Percentiles rank a stretch among this genome's conserved stretches.
Evolutionary conservation across 2,329 filamentous ascomycete genomes (phyloP).

Genomic region (Neofusicoccum sp.): DNA sequence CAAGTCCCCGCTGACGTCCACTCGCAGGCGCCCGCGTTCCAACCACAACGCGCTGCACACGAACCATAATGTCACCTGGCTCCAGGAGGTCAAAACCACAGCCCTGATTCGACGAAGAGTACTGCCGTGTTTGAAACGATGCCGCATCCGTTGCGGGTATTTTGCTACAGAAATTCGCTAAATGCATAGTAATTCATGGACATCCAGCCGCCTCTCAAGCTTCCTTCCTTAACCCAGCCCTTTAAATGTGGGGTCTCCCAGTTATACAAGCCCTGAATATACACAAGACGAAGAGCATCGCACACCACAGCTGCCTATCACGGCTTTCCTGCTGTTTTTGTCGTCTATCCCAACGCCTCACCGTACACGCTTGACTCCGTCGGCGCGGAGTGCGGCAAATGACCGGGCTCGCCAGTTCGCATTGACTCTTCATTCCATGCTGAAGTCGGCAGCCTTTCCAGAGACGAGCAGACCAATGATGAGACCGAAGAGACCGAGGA

Average conservation of each 20-base stretch:
- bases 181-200: conserved; percentile 2
- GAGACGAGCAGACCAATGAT: conserved; percentile 91
- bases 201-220: not conserved
- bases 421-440: conserved; percentile 25
- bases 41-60: too few relatives aligned
- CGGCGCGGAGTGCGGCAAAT: not conserved
- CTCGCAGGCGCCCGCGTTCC: not conserved
- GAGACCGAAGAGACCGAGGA: conserved; percentile 91
- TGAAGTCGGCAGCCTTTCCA: conserved; percentile 76
- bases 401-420: not conserved
- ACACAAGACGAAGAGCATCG: conserved; percentile 3
- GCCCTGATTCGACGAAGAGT: too few relatives aligned
- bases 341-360: conserved; percentile 17
- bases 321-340: not conserved
- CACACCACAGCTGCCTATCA: not conserved
- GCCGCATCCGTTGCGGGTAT: conserved; percentile 11
- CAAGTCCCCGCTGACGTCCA: conserved; percentile 8
- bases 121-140: conserved; percentile 1
- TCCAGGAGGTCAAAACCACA: too few relatives aligned
- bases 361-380: conserved; percentile 7
- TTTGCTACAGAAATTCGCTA: conserved; percentile 13
- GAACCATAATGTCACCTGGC: too few relatives aligned
- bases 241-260: not conserved
- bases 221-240: not conserved
- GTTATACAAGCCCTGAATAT: conserved; percentile 15